Percentiles rank a stretch among this genome's conserved stretches.
phyloP scores from a whole-genome alignment of 2,329 filamentous ascomycete genomes.

The Diplodia corticola region DNA sequence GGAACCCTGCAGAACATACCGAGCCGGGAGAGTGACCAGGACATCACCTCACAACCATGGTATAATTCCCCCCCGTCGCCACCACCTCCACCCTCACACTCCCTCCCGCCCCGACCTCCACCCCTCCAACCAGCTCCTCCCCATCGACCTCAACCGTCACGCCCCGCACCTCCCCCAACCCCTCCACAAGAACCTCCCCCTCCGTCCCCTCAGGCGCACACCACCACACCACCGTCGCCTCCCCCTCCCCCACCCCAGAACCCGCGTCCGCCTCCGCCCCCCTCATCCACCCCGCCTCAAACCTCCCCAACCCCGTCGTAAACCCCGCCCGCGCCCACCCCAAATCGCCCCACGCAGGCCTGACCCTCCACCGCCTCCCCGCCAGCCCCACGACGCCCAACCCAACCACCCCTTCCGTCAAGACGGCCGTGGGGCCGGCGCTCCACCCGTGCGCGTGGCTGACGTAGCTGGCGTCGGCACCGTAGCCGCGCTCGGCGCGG shows the following conservation, averaged over 20 bases:
- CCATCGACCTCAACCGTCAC: neutral
- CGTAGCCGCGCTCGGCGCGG: conserved; percentile 54
- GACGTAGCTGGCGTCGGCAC: conserved; percentile 46
- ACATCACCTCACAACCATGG: neutral
- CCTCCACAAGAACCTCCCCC: neutral
- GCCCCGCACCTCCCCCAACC: neutral
- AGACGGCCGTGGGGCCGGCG: conserved; percentile 33
- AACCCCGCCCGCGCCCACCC: conserved; percentile 48
- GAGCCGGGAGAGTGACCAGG: no score
- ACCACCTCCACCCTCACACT: neutral
- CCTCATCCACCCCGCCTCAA: conserved; percentile 37
- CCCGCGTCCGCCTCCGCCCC: conserved; percentile 4
- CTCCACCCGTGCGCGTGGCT: conserved; percentile 47
- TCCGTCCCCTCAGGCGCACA: conserved; percentile 28
- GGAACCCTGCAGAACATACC: no score
- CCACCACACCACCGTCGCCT: neutral
- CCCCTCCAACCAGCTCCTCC: neutral
- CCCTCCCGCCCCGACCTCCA: neutral
- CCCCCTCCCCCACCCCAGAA: conserved; percentile 21
- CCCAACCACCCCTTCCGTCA: conserved; percentile 48
- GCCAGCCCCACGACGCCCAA: conserved; percentile 43
- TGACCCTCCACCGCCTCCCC: conserved; percentile 47
- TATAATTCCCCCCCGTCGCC: conserved; percentile 3
- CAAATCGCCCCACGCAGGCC: conserved; percentile 48
- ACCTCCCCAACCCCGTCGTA: conserved; percentile 47